Conservation (phyloP, 345 rosid species). For the Mercurialis annua region DNA sequence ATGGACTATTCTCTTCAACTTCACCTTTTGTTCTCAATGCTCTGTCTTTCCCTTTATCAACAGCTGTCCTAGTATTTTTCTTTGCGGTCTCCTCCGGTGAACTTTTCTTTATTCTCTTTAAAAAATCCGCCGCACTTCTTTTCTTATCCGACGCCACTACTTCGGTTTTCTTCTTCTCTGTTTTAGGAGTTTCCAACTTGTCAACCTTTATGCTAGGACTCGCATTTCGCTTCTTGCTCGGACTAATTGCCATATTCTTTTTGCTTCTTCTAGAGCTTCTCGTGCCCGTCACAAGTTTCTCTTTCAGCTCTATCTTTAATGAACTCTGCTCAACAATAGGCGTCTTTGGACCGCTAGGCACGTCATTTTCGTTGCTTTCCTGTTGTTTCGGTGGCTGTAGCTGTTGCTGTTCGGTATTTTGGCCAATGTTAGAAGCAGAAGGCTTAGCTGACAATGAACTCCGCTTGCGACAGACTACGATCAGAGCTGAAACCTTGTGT, state of each 20-base stretch:
- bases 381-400: background rate
- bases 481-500: slow-evolving; percentile 41
- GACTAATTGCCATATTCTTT: slow-evolving; percentile 25
- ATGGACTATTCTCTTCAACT: slow-evolving; percentile 33
- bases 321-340: slow-evolving; percentile 28
- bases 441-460: slow-evolving; percentile 48
- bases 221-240: slow-evolving; percentile 32
- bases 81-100: slow-evolving; percentile 37
- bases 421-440: slow-evolving; percentile 38
- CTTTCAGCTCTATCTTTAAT: slow-evolving; percentile 35
- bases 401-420: slow-evolving; percentile 29
- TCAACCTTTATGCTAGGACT: slow-evolving; percentile 23
- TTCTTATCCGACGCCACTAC: slow-evolving; percentile 43
- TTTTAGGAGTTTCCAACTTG: slow-evolving; percentile 18
- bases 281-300: slow-evolving; percentile 45
- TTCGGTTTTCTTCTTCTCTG: slow-evolving; percentile 30
- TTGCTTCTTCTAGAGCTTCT: slow-evolving; percentile 59
- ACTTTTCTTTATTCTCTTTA: slow-evolving; percentile 60
- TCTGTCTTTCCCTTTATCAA: slow-evolving; percentile 41
- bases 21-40: slow-evolving; percentile 30
- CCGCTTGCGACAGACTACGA: slow-evolving; percentile 56
- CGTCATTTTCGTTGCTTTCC: slow-evolving; percentile 18
- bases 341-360: slow-evolving; percentile 14
- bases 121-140: slow-evolving; percentile 64
- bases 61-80: slow-evolving; percentile 25